Evolutionary conservation across 805 yeast species (phyloP).

Genomic region (Suhomyces kilbournensis): DNA sequence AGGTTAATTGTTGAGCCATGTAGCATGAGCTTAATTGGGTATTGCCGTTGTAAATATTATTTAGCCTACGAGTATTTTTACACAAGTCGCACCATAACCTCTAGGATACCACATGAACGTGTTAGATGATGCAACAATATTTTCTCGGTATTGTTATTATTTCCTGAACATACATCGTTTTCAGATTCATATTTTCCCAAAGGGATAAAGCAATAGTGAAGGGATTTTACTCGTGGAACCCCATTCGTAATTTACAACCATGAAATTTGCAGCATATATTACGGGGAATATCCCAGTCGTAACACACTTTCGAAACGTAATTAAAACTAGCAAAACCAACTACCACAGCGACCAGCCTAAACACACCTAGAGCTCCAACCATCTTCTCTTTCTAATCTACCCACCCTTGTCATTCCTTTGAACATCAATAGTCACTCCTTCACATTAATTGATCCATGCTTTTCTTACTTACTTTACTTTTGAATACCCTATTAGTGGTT

Average conservation of each 20-base stretch:
- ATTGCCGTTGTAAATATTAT: neutral
- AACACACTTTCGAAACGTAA: neutral
- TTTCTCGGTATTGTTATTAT: neutral
- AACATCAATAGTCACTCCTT: neutral
- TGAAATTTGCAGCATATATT: neutral
- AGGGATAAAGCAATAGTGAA: slow-evolving; percentile 1
- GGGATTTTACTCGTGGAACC: neutral
- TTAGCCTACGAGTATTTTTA: neutral
- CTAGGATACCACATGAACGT: neutral
- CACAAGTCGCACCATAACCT: neutral
- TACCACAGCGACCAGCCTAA: neutral
- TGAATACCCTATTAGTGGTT: slow-evolving; percentile 3
- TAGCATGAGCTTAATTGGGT: neutral
- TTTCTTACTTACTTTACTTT: slow-evolving; percentile 2
- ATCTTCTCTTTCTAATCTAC: neutral
- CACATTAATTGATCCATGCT: neutral
- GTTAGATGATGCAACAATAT: neutral
- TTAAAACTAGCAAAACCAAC: neutral
- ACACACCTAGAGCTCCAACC: neutral
- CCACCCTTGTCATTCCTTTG: neutral
- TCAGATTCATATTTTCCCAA: neutral
- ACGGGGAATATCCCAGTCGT: neutral
- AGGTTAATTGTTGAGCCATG: neutral
- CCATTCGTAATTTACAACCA: neutral
- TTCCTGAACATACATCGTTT: neutral